phyloP scores from a whole-genome alignment of 1,139 yeast genomes.

The Protomyces inundatus region DNA sequence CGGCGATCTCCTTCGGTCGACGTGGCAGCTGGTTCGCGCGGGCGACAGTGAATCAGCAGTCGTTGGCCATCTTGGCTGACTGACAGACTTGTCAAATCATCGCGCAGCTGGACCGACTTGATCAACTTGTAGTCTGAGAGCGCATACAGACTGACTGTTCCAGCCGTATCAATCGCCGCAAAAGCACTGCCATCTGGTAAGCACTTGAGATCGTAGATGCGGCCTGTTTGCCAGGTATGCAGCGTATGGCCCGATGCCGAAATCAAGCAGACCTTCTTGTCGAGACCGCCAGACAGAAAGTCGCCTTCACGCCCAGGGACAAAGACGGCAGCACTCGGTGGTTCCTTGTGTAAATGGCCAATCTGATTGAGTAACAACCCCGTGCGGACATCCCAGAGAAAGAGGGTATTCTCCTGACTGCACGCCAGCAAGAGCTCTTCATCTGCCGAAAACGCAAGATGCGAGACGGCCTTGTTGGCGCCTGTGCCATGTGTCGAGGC shows the following conservation, averaged over 20 bases:
- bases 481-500: conserved; percentile 36
- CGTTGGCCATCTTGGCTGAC: conserved; percentile 44
- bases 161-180: conserved; percentile 60
- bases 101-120: conserved; percentile 42
- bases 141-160: conserved; percentile 50
- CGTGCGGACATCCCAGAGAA: conserved; percentile 57
- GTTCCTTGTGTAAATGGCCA: conserved; percentile 36
- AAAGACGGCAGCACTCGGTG: conserved; percentile 69
- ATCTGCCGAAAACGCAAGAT: conserved; percentile 67
- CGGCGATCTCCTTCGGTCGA: conserved; percentile 29
- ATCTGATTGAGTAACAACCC: conserved; percentile 36
- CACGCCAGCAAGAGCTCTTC: conserved; percentile 64
- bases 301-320: conserved; percentile 52
- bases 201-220: conserved; percentile 67
- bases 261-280: conserved; percentile 61
- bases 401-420: conserved; percentile 56
- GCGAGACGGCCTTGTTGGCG: conserved; percentile 52
- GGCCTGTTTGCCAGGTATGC: conserved; percentile 44
- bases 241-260: conserved; percentile 46
- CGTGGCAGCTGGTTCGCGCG: conserved; percentile 31
- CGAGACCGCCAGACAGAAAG: conserved; percentile 73
- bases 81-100: conserved; percentile 48
- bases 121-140: conserved; percentile 38
- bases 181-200: conserved; percentile 60
- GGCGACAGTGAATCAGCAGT: conserved; percentile 14